Conservation (phyloP, 441 rosid species). For the Omphalea diandra region DNA sequence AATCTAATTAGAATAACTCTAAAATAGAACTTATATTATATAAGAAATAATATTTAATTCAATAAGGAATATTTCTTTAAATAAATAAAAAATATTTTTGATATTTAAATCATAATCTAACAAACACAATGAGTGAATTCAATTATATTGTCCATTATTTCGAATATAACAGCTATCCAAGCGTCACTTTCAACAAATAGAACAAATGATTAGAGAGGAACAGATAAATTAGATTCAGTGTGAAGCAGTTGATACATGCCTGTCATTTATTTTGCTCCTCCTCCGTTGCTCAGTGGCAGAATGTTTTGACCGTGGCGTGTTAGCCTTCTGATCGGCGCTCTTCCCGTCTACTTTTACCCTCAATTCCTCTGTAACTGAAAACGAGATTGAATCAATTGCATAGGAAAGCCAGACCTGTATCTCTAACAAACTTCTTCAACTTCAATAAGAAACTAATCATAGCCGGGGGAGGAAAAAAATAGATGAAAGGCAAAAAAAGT, state of each 20-base stretch:
- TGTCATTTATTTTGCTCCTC: constrained; percentile 95
- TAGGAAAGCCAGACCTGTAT: no score
- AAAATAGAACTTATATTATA: no score
- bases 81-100: no score
- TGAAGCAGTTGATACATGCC: constrained; percentile 46
- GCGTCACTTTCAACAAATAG: background rate
- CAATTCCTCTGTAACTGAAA: constrained; percentile 44
- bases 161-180: background rate
- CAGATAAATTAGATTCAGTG: background rate
- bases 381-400: background rate
- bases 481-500: no score
- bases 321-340: constrained; percentile 67
- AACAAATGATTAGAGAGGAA: background rate
- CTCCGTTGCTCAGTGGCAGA: constrained; percentile 96
- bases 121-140: no score
- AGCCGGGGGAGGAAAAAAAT: no score
- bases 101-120: no score
- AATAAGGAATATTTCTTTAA: no score
- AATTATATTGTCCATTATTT: background rate
- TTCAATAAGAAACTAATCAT: no score
- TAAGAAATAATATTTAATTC: no score
- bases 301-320: constrained; percentile 92
- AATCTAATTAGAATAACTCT: no score
- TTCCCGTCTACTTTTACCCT: constrained; percentile 63
- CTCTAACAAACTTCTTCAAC: no score